Evolutionary conservation across 2,329 filamentous ascomycete species (phyloP), one percentile per base, ranked within the genome.

Genomic region (Fusarium tuaranense): DNA sequence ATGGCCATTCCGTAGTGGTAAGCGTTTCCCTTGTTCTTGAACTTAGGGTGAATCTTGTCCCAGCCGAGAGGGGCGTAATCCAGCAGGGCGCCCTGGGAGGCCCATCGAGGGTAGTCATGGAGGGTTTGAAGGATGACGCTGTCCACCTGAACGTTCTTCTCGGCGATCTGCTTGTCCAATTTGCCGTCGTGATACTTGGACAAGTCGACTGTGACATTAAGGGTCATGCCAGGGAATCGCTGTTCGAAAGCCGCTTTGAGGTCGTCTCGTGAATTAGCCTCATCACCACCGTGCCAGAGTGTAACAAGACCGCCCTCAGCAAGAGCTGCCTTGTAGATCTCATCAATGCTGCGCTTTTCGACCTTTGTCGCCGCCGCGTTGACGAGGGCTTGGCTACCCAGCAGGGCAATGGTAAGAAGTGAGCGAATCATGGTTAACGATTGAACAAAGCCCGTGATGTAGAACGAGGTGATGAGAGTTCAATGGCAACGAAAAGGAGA

Each of bases 131-230:
- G 76, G 10, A 78, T 78, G 16, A 78, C 20, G 10, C 75, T 78
- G 51, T 90, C 89, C 20, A 86, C 82, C 14, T 81, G 82, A 12
- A 85, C 80, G 9, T 64, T 59, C 13, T 74, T 51, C 4, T 80
- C 81, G 10, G 82, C 84, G 2, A 88, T 78, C 65, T 87, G 85
- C 41, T 83, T 77, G 72, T 90, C 87, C 8, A 89, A 72, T 8
- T 81, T 80, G 22, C 74, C 81, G 67, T 88, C 86, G 72, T 88
- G 88, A 70, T 90, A 90, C 74, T 90, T 90, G 68, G 87, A 89
- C 0, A 90, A 76, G 68, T 89, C 88, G 44, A 89, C 86, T 0
- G 88, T 89, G 39, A 88, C 60, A 72, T 90, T 88, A 16, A 90
- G 83, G 4, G 83, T 86, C 67, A 89, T 85, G 8, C 84, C 83